phyloP scores from a whole-genome alignment of 805 yeast genomes.

The Cyberlindnera misumaiensis region DNA sequence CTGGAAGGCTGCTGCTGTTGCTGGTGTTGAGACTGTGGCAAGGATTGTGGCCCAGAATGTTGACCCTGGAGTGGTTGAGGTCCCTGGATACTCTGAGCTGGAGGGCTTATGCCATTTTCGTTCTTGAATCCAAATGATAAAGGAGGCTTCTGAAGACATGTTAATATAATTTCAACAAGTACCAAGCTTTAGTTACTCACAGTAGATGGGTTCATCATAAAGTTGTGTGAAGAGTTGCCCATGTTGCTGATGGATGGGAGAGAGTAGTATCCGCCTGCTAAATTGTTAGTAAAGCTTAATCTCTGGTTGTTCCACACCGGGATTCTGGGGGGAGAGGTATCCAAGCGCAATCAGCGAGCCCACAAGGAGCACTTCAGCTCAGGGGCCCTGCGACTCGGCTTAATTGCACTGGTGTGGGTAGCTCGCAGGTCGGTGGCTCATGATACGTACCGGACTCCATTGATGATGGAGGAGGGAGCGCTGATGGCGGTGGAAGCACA shows the following conservation, averaged over 20 bases:
- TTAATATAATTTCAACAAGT: not conserved
- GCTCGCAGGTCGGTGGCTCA: no score
- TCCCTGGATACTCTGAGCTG: conserved; percentile 1
- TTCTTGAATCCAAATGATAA: conserved; percentile 5
- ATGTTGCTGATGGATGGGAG: conserved; percentile 19
- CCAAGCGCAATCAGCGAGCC: no score
- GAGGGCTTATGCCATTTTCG: conserved; percentile 3
- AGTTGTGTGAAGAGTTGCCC: conserved; percentile 12
- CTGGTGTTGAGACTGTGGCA: conserved; percentile 13
- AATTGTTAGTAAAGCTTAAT: conserved; percentile 11
- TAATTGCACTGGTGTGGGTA: no score
- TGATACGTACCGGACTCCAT: conserved; percentile 21
- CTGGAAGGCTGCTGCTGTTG: conserved; percentile 7
- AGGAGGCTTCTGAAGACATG: conserved; percentile 3
- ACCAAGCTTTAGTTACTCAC: conserved; percentile 1
- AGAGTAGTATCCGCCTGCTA: conserved; percentile 15
- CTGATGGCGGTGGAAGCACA: conserved; percentile 53
- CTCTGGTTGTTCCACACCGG: no score
- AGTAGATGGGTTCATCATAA: conserved; percentile 15
- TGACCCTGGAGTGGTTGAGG: conserved; percentile 10
- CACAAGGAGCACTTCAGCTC: no score
- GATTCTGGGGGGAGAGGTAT: no score
- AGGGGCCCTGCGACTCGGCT: no score
- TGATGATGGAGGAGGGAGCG: conserved; percentile 18
- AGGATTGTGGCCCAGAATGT: conserved; percentile 3